A percentile compares a stretch with the other conserved stretches of the same genome.
phyloP scores from a whole-genome alignment of 2,329 filamentous ascomycete genomes.

The Herpotrichia juniperi region DNA sequence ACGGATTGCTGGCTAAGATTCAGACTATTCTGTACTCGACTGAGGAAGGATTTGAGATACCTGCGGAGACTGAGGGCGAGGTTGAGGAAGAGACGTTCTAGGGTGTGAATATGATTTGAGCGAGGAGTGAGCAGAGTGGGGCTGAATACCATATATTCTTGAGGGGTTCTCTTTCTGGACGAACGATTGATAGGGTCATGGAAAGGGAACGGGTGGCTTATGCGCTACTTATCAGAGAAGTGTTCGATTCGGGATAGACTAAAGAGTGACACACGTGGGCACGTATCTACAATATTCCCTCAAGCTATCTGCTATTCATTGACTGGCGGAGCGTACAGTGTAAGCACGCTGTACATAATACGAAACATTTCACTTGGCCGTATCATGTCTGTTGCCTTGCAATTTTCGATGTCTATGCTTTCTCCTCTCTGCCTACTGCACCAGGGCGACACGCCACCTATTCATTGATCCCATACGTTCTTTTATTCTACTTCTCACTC shows the following conservation, averaged over 20 bases:
- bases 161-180: slow-evolving; percentile 13
- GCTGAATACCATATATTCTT: slow-evolving; percentile 39
- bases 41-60: slow-evolving; percentile 84
- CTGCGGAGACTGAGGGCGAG: slow-evolving; percentile 72
- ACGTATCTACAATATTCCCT: slow-evolving; percentile 8
- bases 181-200: slow-evolving; percentile 12
- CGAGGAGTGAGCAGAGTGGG: slow-evolving; percentile 30
- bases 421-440: too few species aligned
- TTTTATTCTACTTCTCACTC: too few species aligned
- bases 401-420: not conserved
- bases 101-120: slow-evolving; percentile 33
- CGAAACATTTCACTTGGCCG: not conserved
- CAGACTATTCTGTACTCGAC: slow-evolving; percentile 97
- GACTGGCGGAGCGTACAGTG: not conserved
- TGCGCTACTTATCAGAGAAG: not conserved
- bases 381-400: not conserved
- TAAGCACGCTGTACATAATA: not conserved
- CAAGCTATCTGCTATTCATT: slow-evolving; percentile 1
- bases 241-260: slow-evolving; percentile 10
- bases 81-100: slow-evolving; percentile 70
- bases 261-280: slow-evolving; percentile 5
- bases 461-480: too few species aligned
- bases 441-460: too few species aligned
- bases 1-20: slow-evolving; percentile 92
- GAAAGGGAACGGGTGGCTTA: slow-evolving; percentile 4